These are phyloP conservation scores for Xerocomellus amylosporus DNA, from an alignment of 768 basidiomycete species.

Conservation along the genomic window DNA sequence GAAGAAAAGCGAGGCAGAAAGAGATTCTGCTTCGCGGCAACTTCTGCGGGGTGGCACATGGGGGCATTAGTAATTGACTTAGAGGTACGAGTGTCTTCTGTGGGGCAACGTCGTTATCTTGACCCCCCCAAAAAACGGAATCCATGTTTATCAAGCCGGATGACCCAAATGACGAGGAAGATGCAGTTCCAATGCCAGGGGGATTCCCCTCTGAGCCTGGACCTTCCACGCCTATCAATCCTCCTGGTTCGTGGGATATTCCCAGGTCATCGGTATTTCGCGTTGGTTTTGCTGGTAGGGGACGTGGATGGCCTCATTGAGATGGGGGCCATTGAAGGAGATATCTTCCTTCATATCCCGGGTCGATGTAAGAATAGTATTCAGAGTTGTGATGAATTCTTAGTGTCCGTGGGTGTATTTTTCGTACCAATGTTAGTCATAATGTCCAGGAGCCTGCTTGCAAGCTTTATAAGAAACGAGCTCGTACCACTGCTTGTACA, in stretches of 20 bases:
- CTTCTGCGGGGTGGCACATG: conserved; percentile 89
- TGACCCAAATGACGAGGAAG: conserved; percentile 38
- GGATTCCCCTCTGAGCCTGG: conserved; percentile 27
- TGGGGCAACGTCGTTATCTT: not conserved
- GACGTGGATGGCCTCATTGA: conserved; percentile 31
- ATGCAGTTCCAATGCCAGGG: conserved; percentile 31
- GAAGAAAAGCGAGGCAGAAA: conserved; percentile 47
- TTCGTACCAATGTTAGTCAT: conserved; percentile 17
- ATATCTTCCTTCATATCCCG: not conserved
- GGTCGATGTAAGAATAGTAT: conserved; percentile 10
- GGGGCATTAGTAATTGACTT: conserved; percentile 87
- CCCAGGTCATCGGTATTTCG: conserved; percentile 38
- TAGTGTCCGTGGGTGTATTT: conserved; percentile 1
- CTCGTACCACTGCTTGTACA: not conserved
- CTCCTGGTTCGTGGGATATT: conserved; percentile 16
- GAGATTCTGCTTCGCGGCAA: conserved; percentile 74
- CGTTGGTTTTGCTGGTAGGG: conserved; percentile 60
- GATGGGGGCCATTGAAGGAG: conserved; percentile 13
- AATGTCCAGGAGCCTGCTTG: conserved; percentile 8
- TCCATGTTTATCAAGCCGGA: conserved; percentile 22
- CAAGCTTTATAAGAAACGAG: not conserved
- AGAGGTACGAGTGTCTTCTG: conserved; percentile 45
- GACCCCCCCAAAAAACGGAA: conserved; percentile 3
- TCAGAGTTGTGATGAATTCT: not conserved
- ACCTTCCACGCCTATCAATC: conserved; percentile 12